phyloP scores from a whole-genome alignment of 2,329 filamentous ascomycete genomes.

The Penicillium sclerotiorum region DNA sequence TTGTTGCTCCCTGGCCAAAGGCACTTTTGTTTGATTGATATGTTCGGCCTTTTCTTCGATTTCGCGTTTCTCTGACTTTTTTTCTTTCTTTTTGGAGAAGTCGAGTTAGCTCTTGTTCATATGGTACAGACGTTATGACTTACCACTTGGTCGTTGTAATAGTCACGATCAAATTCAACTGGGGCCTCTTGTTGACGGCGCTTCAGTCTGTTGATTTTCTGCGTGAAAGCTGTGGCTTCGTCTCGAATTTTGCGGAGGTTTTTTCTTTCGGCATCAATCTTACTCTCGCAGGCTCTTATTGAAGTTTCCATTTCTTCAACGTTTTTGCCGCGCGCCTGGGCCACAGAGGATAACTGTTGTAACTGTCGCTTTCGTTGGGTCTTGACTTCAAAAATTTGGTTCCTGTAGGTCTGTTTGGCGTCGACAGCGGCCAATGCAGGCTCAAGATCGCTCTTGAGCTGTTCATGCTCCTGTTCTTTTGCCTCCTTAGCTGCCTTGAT shows the following conservation, averaged over 20 bases:
- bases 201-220: conserved; percentile 65
- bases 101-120: not conserved
- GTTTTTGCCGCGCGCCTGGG: conserved; percentile 43
- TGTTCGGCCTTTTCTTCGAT: conserved; percentile 43
- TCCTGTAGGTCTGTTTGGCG: conserved; percentile 67
- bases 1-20: conserved; percentile 36
- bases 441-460: conserved; percentile 62
- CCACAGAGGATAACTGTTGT: conserved; percentile 55
- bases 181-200: conserved; percentile 64
- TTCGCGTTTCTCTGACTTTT: conserved; percentile 47
- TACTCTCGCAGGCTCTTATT: conserved; percentile 39
- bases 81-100: conserved; percentile 56
- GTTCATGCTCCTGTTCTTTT: conserved; percentile 60
- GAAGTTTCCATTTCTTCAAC: conserved; percentile 43
- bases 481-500: conserved; percentile 60
- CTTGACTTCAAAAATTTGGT: conserved; percentile 59
- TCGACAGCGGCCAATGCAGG: conserved; percentile 72
- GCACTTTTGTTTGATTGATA: conserved; percentile 42
- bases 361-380: conserved; percentile 58
- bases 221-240: conserved; percentile 55
- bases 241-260: conserved; percentile 55
- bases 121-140: conserved; percentile 35
- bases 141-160: conserved; percentile 74
- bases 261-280: conserved; percentile 56
- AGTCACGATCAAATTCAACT: conserved; percentile 67